Evolutionary conservation across 2,329 filamentous ascomycete species (phyloP).

Genomic region (Cordyceps tenuipes): DNA sequence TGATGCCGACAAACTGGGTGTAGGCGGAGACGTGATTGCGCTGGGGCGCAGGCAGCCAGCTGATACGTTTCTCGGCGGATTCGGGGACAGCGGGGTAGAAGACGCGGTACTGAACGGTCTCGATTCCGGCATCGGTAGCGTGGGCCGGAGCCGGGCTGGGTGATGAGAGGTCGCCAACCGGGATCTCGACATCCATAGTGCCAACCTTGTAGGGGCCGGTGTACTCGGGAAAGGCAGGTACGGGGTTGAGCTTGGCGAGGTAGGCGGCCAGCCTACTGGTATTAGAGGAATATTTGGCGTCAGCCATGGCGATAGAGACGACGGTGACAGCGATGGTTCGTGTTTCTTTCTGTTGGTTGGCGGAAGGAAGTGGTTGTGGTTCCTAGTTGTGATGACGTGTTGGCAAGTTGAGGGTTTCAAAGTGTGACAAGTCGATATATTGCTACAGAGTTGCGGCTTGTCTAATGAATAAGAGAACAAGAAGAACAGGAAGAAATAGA

Average conservation of each 20-base stretch:
- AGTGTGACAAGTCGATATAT: neutral
- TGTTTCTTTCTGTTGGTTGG: neutral
- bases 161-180: constrained; percentile 49
- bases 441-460: neutral
- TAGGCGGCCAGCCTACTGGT: constrained; percentile 35
- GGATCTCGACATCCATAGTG: constrained; percentile 72
- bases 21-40: constrained; percentile 67
- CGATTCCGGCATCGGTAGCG: constrained; percentile 45
- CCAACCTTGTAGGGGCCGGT: constrained; percentile 72
- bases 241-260: constrained; percentile 52
- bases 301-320: constrained; percentile 3
- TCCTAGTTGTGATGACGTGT: constrained; percentile 1
- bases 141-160: constrained; percentile 46
- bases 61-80: constrained; percentile 50
- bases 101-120: constrained; percentile 71
- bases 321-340: neutral
- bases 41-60: constrained; percentile 74
- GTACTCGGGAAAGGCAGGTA: constrained; percentile 67
- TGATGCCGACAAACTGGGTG: constrained; percentile 64
- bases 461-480: neutral
- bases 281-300: neutral
- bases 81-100: constrained; percentile 64
- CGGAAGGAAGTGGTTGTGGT: neutral
- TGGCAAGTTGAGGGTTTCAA: neutral
- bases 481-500: neutral